Conservation (phyloP, 2,329 filamentous ascomycete genomes). For the Saccharata proteae region DNA sequence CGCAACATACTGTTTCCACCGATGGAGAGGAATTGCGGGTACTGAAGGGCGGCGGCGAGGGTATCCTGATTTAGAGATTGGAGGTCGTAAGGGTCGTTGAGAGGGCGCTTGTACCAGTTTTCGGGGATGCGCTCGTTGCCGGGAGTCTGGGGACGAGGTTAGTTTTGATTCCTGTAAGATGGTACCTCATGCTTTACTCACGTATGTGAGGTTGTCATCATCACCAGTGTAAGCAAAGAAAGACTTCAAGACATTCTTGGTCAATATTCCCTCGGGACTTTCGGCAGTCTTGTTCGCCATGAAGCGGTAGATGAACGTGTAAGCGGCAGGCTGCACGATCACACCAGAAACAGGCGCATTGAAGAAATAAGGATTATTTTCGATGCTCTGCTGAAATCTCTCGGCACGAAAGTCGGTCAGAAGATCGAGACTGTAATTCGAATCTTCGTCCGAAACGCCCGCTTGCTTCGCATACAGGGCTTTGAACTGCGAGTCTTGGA, state of each 20-base stretch:
- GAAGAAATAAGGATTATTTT: conserved; percentile 3
- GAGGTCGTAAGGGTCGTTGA: conserved; percentile 2
- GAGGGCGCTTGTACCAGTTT: conserved; percentile 4
- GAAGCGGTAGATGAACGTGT: conserved; percentile 18
- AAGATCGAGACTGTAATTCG: conserved; percentile 3
- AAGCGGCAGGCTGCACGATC: conserved; percentile 15
- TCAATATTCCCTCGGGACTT: conserved; percentile 16
- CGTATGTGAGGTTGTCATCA: conserved; percentile 1
- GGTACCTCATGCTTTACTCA: background rate
- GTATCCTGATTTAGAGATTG: conserved; percentile 1
- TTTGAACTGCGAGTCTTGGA: conserved; percentile 2
- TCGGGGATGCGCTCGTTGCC: conserved; percentile 7
- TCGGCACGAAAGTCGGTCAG: conserved; percentile 4
- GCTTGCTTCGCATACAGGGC: conserved; percentile 4
- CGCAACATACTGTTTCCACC: no score
- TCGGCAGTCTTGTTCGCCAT: conserved; percentile 20
- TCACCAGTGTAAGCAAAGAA: conserved; percentile 3
- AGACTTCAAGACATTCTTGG: conserved; percentile 6
- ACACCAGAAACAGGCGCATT: conserved; percentile 3
- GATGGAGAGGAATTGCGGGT: conserved; percentile 21
- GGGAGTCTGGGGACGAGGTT: background rate
- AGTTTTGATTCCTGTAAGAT: background rate
- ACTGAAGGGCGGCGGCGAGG: conserved; percentile 10
- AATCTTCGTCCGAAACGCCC: background rate
- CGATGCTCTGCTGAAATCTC: conserved; percentile 4